phyloP scores from a whole-genome alignment of 106 monocot species.

The Posidonia australis region DNA sequence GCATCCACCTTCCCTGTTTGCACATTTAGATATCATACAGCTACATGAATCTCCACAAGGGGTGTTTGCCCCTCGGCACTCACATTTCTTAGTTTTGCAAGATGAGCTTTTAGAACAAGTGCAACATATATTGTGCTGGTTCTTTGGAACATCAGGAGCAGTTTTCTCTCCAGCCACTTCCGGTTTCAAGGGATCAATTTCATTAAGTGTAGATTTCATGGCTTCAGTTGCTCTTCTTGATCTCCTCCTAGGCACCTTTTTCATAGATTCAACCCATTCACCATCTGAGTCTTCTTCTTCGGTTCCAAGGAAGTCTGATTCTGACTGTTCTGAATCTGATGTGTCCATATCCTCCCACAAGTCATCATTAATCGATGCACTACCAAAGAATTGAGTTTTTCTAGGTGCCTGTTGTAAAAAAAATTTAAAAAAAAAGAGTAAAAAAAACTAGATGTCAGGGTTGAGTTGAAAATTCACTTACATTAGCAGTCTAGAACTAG shows the following conservation, averaged over 20 bases:
- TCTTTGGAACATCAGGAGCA: not conserved
- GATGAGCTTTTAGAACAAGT: constrained; percentile 55
- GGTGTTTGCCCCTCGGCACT: constrained; percentile 46
- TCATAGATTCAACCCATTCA: constrained; percentile 45
- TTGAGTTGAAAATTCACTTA: not conserved
- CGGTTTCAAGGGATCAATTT: not conserved
- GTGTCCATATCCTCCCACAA: constrained; percentile 72
- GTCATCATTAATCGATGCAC: constrained; percentile 4
- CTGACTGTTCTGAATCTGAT: constrained; percentile 48
- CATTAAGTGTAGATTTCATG: not conserved
- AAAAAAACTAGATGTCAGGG: not conserved
- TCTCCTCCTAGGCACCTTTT: constrained; percentile 20
- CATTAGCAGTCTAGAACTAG: not conserved
- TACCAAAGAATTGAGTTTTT: constrained; percentile 16
- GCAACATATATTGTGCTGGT: constrained; percentile 29
- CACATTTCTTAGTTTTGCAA: constrained; percentile 89
- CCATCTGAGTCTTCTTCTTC: constrained; percentile 30
- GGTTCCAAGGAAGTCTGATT: constrained; percentile 3
- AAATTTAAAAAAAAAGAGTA: not conserved
- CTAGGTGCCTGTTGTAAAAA: constrained; percentile 21
- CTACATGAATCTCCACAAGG: constrained; percentile 48
- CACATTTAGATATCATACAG: constrained; percentile 52
- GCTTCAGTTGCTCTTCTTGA: constrained; percentile 1
- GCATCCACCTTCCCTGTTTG: constrained; percentile 39
- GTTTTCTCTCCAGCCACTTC: constrained; percentile 12